phyloP scores from a whole-genome alignment of 2,329 filamentous ascomycete genomes.

The Grosmannia penicillata region DNA sequence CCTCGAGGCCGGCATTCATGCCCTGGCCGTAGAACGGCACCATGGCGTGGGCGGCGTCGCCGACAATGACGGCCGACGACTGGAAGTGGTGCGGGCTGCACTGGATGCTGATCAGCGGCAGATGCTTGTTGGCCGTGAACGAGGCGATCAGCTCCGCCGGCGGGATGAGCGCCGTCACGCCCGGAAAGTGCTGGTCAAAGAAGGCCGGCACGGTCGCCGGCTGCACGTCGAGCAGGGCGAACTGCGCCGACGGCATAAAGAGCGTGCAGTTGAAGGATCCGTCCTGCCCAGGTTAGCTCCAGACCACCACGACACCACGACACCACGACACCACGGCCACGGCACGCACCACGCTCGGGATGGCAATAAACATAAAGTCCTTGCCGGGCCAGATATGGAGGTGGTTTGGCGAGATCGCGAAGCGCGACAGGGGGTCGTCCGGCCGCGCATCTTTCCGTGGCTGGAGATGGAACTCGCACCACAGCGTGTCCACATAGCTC shows the following conservation, averaged over 20 bases:
- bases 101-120: slow-evolving; percentile 87
- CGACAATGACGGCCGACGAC: slow-evolving; percentile 67
- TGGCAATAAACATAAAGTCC: slow-evolving; percentile 96
- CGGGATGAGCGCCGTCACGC: slow-evolving; percentile 60
- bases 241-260: slow-evolving; percentile 64
- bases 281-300: slow-evolving; percentile 35
- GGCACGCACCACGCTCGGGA: slow-evolving; percentile 51
- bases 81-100: slow-evolving; percentile 76
- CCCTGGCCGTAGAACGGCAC: slow-evolving; percentile 97
- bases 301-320: neutral
- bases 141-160: slow-evolving; percentile 54
- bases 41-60: slow-evolving; percentile 94
- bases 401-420: slow-evolving; percentile 79
- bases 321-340: neutral
- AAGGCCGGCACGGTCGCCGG: slow-evolving; percentile 49
- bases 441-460: slow-evolving; percentile 23
- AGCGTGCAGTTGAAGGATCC: slow-evolving; percentile 91
- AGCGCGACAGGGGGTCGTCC: slow-evolving; percentile 29
- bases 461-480: slow-evolving; percentile 87
- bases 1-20: slow-evolving; percentile 93
- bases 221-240: slow-evolving; percentile 49
- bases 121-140: slow-evolving; percentile 71
- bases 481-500: slow-evolving; percentile 88
- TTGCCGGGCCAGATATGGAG: slow-evolving; percentile 94
- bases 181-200: slow-evolving; percentile 76